Evolutionary conservation across 2,329 filamentous ascomycete species (phyloP).

Genomic region (Botryosphaeria dothidea): DNA sequence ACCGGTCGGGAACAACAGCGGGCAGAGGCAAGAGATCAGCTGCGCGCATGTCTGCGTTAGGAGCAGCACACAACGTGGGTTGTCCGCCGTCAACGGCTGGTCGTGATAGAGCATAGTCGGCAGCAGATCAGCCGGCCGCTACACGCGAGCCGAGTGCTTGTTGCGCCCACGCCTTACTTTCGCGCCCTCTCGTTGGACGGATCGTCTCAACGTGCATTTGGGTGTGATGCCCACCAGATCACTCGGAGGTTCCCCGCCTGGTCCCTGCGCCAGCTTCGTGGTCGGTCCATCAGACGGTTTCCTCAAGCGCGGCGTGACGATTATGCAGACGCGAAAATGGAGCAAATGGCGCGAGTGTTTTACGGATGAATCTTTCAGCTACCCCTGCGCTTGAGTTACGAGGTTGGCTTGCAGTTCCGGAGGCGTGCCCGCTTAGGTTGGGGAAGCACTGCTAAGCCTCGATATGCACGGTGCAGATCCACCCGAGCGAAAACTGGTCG

Average conservation of each 20-base stretch:
- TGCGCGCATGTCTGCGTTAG: not conserved
- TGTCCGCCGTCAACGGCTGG: conserved; percentile 2
- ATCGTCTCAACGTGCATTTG: not conserved
- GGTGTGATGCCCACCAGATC: conserved; percentile 6
- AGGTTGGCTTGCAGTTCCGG: not conserved
- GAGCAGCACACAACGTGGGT: conserved; percentile 9
- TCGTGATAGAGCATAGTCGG: not conserved
- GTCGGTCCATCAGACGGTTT: not conserved
- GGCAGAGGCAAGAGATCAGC: conserved; percentile 1
- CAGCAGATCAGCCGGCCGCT: not conserved
- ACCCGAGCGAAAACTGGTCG: conserved; percentile 18
- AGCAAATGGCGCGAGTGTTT: not conserved
- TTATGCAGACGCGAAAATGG: not conserved
- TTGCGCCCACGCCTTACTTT: not conserved
- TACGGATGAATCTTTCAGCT: not conserved
- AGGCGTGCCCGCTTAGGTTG: not conserved
- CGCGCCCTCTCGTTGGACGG: not conserved
- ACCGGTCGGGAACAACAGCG: not conserved
- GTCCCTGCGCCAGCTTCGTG: not conserved
- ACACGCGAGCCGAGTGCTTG: not conserved
- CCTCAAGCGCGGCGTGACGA: not conserved
- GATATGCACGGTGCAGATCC: not conserved
- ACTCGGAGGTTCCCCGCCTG: not conserved
- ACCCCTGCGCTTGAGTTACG: not conserved
- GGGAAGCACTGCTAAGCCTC: not conserved